Evolutionary conservation across 352 stramenopile species (phyloP).

Genomic region (Phytopythium oedochilum): DNA sequence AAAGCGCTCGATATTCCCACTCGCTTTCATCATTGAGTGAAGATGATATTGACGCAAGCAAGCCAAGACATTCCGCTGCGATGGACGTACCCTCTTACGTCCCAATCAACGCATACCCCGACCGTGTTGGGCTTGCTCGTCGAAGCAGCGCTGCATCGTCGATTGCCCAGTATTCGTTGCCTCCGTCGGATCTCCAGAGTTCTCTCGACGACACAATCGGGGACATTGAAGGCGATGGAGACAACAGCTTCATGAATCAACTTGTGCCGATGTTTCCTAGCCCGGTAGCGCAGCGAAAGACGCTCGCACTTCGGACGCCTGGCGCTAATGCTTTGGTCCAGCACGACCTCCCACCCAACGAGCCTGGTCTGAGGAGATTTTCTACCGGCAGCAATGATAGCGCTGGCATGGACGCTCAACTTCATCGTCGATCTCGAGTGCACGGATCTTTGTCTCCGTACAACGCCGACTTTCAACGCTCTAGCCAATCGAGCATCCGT

Average conservation of each 20-base stretch:
- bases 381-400: not conserved
- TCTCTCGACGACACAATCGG: constrained; percentile 52
- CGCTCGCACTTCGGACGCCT: not conserved
- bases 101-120: not conserved
- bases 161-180: constrained; percentile 52
- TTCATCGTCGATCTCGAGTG: not conserved
- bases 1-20: not conserved
- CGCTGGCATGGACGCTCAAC: not conserved
- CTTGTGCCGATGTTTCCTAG: constrained; percentile 60
- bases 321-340: constrained; percentile 7
- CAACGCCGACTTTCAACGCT: not conserved
- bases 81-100: not conserved
- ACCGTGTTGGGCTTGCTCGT: constrained; percentile 1
- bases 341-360: constrained; percentile 30
- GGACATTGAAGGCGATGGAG: constrained; percentile 7
- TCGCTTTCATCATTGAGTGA: constrained; percentile 5
- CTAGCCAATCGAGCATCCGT: not conserved
- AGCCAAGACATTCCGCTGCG: not conserved
- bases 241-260: constrained; percentile 52
- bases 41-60: not conserved
- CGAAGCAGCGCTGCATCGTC: constrained; percentile 23
- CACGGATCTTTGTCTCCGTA: not conserved
- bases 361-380: constrained; percentile 31
- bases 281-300: constrained; percentile 1
- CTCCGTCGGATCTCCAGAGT: constrained; percentile 51